Conservation (phyloP, 2,329 filamentous ascomycete genomes). For the Harringtonia lauricola region DNA sequence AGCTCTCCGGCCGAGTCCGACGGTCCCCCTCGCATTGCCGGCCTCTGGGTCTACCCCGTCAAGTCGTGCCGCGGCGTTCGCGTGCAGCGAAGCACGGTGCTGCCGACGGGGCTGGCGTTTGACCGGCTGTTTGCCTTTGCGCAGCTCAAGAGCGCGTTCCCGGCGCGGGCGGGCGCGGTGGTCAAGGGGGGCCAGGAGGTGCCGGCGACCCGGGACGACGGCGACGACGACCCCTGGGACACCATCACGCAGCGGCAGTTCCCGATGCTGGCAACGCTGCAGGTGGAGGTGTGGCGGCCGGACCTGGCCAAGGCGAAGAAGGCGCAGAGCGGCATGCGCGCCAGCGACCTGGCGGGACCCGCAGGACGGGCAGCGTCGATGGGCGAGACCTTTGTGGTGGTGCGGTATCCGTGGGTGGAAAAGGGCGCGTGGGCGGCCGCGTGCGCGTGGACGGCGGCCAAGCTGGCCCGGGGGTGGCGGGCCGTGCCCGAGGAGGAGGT, state of each 20-base stretch:
- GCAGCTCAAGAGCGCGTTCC: slow-evolving; percentile 44
- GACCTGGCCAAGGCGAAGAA: slow-evolving; percentile 45
- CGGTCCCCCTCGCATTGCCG: slow-evolving; percentile 30
- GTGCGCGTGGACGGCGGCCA: slow-evolving; percentile 34
- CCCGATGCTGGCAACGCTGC: slow-evolving; percentile 60
- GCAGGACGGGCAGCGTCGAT: slow-evolving; percentile 29
- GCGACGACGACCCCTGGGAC: slow-evolving; percentile 47
- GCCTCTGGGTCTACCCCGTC: slow-evolving; percentile 70
- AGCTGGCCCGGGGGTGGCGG: slow-evolving; percentile 35
- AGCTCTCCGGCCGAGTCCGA: slow-evolving; percentile 40
- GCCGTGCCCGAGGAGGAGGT: slow-evolving; percentile 52
- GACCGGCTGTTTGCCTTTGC: slow-evolving; percentile 80
- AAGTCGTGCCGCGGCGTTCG: slow-evolving; percentile 76
- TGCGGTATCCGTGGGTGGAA: slow-evolving; percentile 54
- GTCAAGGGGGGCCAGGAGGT: slow-evolving; percentile 25
- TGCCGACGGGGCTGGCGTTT: slow-evolving; percentile 61
- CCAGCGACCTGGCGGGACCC: slow-evolving; percentile 2
- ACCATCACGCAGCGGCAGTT: slow-evolving; percentile 61
- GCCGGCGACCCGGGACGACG: slow-evolving; percentile 13
- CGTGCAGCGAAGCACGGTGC: slow-evolving; percentile 50
- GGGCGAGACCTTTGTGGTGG: slow-evolving; percentile 46
- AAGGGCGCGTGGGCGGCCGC: slow-evolving; percentile 32
- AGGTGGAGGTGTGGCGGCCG: slow-evolving; percentile 57
- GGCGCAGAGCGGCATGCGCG: slow-evolving; percentile 16
- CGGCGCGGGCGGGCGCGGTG: slow-evolving; percentile 24